Evolutionary conservation across 345 rosid genomes (phyloP), one percentile per base, ranked within the genome.

Genomic region (Bruguiera parviflora): DNA sequence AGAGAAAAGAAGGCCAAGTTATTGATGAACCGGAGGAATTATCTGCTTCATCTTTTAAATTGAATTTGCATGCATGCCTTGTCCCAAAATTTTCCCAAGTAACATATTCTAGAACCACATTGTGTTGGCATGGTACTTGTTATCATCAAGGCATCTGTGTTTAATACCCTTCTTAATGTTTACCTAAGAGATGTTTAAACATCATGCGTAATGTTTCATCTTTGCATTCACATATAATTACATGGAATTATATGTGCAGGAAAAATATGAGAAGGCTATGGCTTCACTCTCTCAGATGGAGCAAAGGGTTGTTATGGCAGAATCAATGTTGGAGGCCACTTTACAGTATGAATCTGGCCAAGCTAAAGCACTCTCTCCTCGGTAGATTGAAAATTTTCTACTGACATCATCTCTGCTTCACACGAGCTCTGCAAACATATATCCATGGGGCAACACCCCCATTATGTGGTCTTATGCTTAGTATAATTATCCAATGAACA

Each of bases 251-350:
- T 35, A 21, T 70, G 28, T 75, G 66, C 89, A 95, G 99, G 96
- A 90, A 77, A 92, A 88, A 73, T 92, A 92, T 74, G 99, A 92
- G 69, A 86, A 85, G 81, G 88, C 91, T 73, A 69, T 75, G 75
- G 78, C 82, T 69, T 79, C 86, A 53, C 67, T 92, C 62, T 82
- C 89, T 75, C 84, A 85, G 70, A 86, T 92, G 96, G 92, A 92
- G 78, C 84, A 92, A 84, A 85, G 92, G 83, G 86, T 83, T 25
- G 88, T 90, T 65, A 82, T 91, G 86, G 99, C 97, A 73, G 99
- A 95, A 75, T 83, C 97, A 59, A 86, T 85, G 67, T 75, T 95
- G 71, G 96, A 92, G 83, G 99, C 99, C 75, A 95, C 97, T 39
- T 24, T 85, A 78, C 89, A 89, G 67, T 89, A 88, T 77, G 86